phyloP scores from a whole-genome alignment of 176 grass and related monocot genomes.

The Raddia distichophylla region DNA sequence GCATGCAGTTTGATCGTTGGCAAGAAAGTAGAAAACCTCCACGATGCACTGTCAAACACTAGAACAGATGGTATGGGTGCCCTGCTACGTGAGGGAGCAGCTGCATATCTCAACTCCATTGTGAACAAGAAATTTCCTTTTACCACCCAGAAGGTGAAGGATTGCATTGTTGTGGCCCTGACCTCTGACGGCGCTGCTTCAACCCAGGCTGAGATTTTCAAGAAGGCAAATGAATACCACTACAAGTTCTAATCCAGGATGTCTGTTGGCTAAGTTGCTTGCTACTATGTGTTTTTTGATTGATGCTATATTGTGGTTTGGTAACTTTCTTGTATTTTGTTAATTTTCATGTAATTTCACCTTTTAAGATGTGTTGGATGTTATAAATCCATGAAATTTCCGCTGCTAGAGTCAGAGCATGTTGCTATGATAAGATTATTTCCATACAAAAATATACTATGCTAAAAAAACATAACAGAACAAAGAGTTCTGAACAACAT shows the following conservation, averaged over 20 bases:
- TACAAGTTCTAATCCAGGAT: slow-evolving; percentile 45
- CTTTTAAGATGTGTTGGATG: slow-evolving; percentile 4
- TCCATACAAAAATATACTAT: not conserved
- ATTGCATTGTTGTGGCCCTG: slow-evolving; percentile 48
- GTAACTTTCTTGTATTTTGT: slow-evolving; percentile 32
- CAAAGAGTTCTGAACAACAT: not conserved
- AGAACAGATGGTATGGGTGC: slow-evolving; percentile 57
- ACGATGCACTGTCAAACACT: slow-evolving; percentile 69
- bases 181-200: slow-evolving; percentile 59
- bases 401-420: slow-evolving; percentile 9
- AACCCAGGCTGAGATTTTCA: slow-evolving; percentile 74
- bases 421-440: not conserved
- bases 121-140: slow-evolving; percentile 70
- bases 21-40: slow-evolving; percentile 56
- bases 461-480: not conserved
- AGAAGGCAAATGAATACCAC: slow-evolving; percentile 65
- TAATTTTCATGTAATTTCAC: slow-evolving; percentile 23
- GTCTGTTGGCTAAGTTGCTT: slow-evolving; percentile 36
- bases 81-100: slow-evolving; percentile 73
- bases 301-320: slow-evolving; percentile 28
- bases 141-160: slow-evolving; percentile 66
- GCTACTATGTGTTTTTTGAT: slow-evolving; percentile 15
- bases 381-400: slow-evolving; percentile 11
- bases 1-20: slow-evolving; percentile 47
- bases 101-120: slow-evolving; percentile 81